Conservation (phyloP, 2,329 filamentous ascomycete genomes). For the Pseudopyrenochaeta lycopersici region DNA sequence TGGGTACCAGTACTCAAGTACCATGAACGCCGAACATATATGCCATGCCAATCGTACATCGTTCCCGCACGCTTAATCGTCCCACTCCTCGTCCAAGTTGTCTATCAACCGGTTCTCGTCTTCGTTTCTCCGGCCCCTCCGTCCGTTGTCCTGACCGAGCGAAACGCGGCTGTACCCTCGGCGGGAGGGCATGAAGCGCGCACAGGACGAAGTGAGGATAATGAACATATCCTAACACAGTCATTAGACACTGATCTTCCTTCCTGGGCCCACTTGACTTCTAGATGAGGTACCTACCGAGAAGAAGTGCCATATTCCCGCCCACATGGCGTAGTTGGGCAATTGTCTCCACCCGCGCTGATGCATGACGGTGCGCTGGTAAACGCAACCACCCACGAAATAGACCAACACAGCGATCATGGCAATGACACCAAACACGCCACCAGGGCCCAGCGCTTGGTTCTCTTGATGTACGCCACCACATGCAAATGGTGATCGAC, state of each 20-base stretch:
- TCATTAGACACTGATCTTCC: conserved; percentile 17
- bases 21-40: background rate
- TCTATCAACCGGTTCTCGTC: conserved; percentile 95
- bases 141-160: conserved; percentile 55
- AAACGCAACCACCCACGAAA: conserved; percentile 89
- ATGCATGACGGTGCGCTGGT: conserved; percentile 93
- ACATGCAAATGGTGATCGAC: conserved; percentile 86
- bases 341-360: conserved; percentile 94
- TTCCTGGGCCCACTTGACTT: background rate
- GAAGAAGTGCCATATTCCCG: conserved; percentile 83
- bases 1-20: background rate
- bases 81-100: conserved; percentile 96
- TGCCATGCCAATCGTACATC: background rate
- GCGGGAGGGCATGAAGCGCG: conserved; percentile 69
- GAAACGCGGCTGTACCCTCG: conserved; percentile 74
- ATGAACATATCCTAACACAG: conserved; percentile 65
- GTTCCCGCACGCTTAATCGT: conserved; percentile 63
- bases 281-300: conserved; percentile 63
- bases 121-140: conserved; percentile 64
- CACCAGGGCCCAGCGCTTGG: conserved; percentile 71
- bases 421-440: conserved; percentile 88
- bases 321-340: conserved; percentile 94
- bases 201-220: conserved; percentile 74
- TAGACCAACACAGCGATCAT: conserved; percentile 84
- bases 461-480: conserved; percentile 69